Evolutionary conservation across 371 early-diverging fungal species (phyloP).

Genomic region (Rhizopus arrhizus): DNA sequence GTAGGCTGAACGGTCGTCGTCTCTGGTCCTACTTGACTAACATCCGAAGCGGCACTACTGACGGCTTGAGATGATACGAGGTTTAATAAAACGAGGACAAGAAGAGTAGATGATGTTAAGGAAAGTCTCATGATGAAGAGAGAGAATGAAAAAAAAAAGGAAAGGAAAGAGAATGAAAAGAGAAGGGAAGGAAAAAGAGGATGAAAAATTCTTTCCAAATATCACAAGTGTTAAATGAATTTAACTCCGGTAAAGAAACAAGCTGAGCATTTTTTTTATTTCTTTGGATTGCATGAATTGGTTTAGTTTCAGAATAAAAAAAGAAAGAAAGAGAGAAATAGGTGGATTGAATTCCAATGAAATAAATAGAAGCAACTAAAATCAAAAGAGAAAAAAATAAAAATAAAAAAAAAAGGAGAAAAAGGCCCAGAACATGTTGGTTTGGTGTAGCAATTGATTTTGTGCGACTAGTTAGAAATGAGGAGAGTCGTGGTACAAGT

Average conservation of each 20-base stretch:
- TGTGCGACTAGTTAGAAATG: too few relatives aligned
- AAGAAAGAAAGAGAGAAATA: neutral
- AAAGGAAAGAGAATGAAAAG: neutral
- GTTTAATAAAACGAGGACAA: constrained; percentile 12
- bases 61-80: constrained; percentile 1
- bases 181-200: neutral
- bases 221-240: neutral
- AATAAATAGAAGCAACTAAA: too few relatives aligned
- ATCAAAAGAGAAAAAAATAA: too few relatives aligned
- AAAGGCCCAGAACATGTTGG: too few relatives aligned
- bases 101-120: neutral
- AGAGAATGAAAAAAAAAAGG: neutral
- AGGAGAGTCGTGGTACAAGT: too few relatives aligned
- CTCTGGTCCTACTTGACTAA: neutral
- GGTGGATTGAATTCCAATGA: too few relatives aligned
- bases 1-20: constrained; percentile 5
- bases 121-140: constrained; percentile 3
- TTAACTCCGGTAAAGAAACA: neutral
- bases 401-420: too few relatives aligned
- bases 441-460: too few relatives aligned
- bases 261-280: neutral
- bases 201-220: too few relatives aligned
- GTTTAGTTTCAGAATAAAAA: constrained; percentile 6
- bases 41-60: neutral
- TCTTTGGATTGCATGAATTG: neutral